These are phyloP conservation scores for Myxozyma kluyveri DNA, from an alignment of 805 yeast species.

Conservation along the genomic window DNA sequence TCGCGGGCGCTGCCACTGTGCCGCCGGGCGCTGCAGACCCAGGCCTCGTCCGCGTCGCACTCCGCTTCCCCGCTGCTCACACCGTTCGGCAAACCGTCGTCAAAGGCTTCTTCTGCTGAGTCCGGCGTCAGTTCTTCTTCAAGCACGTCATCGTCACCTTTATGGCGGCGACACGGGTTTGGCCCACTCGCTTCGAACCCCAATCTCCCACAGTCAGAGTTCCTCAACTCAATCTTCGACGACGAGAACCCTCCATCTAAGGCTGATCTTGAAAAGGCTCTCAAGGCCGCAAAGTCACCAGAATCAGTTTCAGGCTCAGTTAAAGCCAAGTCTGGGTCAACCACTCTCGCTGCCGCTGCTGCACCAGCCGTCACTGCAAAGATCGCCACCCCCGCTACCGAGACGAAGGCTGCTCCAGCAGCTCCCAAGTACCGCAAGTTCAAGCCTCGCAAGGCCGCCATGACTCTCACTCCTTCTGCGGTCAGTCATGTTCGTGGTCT, in stretches of 20 bases:
- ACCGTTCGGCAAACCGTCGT: conserved; percentile 1
- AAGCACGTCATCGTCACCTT: conserved; percentile 3
- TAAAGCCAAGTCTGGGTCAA: not conserved
- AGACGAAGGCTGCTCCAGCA: conserved; percentile 31
- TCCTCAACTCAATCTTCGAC: conserved; percentile 23
- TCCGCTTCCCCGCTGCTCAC: conserved; percentile 4
- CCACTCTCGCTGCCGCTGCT: conserved; percentile 1
- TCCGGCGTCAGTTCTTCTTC: not conserved
- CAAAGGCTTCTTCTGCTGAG: not conserved
- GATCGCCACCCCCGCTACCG: conserved; percentile 23
- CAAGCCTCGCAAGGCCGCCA: conserved; percentile 86
- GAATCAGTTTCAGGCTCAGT: not conserved
- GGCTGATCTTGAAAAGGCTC: conserved; percentile 20
- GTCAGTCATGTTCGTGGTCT: conserved; percentile 64
- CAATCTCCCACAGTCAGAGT: conserved; percentile 18
- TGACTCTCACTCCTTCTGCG: conserved; percentile 75
- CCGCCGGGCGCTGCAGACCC: conserved; percentile 17
- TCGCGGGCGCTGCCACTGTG: conserved; percentile 11
- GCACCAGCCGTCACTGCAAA: not conserved
- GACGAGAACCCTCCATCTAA: conserved; percentile 27
- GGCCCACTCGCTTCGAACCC: not conserved
- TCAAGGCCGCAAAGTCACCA: conserved; percentile 14
- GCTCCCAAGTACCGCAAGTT: conserved; percentile 51
- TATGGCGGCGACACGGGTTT: conserved; percentile 25
- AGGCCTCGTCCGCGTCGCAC: conserved; percentile 4